Evolutionary conservation across 2,329 filamentous ascomycete genomes (phyloP).

Genomic region (Aaosphaeria pasadenensis): DNA sequence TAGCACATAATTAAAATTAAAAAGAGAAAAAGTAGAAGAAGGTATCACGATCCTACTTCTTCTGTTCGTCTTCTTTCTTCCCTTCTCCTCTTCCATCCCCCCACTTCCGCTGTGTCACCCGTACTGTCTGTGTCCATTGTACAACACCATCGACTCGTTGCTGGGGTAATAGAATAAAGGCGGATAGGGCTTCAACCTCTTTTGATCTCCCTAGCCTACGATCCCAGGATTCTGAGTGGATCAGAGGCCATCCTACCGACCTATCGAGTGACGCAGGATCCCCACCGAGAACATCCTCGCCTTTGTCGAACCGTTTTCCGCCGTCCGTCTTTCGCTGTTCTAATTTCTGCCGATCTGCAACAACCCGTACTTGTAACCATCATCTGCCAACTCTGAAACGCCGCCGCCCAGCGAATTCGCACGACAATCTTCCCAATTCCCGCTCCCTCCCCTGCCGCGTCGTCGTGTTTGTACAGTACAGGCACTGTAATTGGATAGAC

Average conservation of each 20-base stretch:
- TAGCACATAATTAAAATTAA: too few species aligned
- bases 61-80: not conserved
- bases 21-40: too few species aligned
- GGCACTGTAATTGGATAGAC: too few species aligned
- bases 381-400: too few species aligned
- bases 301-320: not conserved
- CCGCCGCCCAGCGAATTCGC: too few species aligned
- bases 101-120: not conserved
- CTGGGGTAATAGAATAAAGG: not conserved
- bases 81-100: not conserved
- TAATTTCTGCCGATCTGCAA: not conserved
- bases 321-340: not conserved
- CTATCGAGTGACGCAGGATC: not conserved
- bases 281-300: not conserved
- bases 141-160: not conserved
- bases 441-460: too few species aligned
- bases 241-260: not conserved
- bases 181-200: not conserved
- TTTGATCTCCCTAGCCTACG: too few species aligned
- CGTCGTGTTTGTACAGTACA: too few species aligned
- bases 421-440: too few species aligned
- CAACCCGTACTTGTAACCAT: too few species aligned
- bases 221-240: too few species aligned
- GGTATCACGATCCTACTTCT: not conserved
- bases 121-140: not conserved